Evolutionary conservation across 2,329 filamentous ascomycete genomes (phyloP).

Genomic region (Simplicillium aogashimaense): DNA sequence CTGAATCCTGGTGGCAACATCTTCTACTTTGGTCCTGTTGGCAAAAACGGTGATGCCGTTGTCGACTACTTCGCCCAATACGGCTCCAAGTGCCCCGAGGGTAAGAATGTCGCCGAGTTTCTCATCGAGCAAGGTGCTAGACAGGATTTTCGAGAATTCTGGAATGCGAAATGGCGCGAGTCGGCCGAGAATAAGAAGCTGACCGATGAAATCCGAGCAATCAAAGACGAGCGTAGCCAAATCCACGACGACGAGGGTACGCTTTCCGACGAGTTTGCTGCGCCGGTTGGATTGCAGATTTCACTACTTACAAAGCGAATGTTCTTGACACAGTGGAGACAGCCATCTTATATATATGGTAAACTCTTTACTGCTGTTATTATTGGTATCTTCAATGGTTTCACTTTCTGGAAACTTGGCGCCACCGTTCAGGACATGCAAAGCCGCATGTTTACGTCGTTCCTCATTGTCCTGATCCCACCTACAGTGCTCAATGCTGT

Average conservation of each 20-base stretch:
- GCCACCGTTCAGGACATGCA: constrained; percentile 60
- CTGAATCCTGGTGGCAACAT: constrained; percentile 42
- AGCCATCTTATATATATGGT: constrained; percentile 66
- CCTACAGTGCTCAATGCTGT: constrained; percentile 64
- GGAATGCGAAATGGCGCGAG: constrained; percentile 65
- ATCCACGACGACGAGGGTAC: constrained; percentile 15
- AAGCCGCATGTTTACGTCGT: constrained; percentile 66
- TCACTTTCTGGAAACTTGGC: constrained; percentile 65
- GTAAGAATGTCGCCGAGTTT: constrained; percentile 38
- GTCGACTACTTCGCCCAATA: constrained; percentile 47
- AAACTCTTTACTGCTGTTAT: constrained; percentile 65
- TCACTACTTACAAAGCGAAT: constrained; percentile 57
- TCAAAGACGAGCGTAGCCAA: constrained; percentile 28
- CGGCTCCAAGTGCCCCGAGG: constrained; percentile 54
- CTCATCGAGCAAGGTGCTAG: constrained; percentile 33
- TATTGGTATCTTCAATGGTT: constrained; percentile 68
- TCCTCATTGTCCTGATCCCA: constrained; percentile 55
- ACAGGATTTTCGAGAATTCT: constrained; percentile 35
- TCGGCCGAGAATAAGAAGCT: constrained; percentile 51
- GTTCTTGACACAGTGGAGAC: constrained; percentile 66
- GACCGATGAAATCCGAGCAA: constrained; percentile 53
- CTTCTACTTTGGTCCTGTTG: constrained; percentile 45
- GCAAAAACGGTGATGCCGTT: constrained; percentile 34
- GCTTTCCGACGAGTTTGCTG: constrained; percentile 51
- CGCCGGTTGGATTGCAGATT: constrained; percentile 52